Evolutionary conservation across 2,329 filamentous ascomycete species (phyloP).

Genomic region (Sarocladium kiliense): DNA sequence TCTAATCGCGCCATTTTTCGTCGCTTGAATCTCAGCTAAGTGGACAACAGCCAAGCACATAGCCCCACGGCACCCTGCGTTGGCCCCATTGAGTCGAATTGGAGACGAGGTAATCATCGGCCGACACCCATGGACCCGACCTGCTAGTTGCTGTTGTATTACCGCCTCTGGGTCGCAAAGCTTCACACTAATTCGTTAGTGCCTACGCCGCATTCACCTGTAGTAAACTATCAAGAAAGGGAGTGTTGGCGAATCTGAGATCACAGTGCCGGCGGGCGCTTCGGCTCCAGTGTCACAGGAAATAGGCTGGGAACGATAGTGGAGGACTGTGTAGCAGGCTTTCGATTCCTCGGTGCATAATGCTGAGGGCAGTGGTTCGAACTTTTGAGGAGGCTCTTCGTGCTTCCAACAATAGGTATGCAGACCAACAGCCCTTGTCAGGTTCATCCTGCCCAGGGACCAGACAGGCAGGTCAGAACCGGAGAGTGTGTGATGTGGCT

Average conservation of each 20-base stretch:
- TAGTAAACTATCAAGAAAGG: not conserved
- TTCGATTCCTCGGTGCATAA: not conserved
- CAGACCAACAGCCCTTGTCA: not conserved
- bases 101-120: not conserved
- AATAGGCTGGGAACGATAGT: not conserved
- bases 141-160: not conserved
- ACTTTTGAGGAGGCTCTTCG: not conserved
- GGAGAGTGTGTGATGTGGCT: not conserved
- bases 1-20: constrained; percentile 6
- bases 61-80: constrained; percentile 1
- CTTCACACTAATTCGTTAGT: not conserved
- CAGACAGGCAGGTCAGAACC: constrained; percentile 4
- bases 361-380: not conserved
- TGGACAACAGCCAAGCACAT: constrained; percentile 1
- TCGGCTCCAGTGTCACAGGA: not conserved
- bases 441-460: not conserved
- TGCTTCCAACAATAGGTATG: not conserved
- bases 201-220: not conserved
- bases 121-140: not conserved
- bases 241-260: not conserved
- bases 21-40: constrained; percentile 6
- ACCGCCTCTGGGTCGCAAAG: not conserved
- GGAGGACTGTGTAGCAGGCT: not conserved
- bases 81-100: not conserved
- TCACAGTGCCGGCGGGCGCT: not conserved